Percentiles rank a stretch among this genome's conserved stretches.
These are phyloP conservation scores for Pythium sukuiense DNA, from an alignment of 352 stramenopile genomes.

Conservation along the genomic window DNA sequence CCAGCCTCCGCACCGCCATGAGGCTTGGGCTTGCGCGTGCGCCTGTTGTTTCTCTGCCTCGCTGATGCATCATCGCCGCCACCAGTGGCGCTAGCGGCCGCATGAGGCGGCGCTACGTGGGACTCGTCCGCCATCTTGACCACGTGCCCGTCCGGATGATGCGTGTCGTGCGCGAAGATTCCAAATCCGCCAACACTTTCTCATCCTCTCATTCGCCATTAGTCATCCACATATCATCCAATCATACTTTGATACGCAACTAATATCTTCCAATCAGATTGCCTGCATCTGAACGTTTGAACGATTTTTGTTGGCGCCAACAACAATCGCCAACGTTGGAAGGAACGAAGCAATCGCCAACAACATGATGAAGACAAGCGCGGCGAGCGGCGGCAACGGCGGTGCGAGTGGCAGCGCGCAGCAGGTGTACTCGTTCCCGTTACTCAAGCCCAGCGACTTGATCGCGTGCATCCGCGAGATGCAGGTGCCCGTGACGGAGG, in stretches of 20 bases:
- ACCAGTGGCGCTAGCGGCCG: not conserved
- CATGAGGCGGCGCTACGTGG: not conserved
- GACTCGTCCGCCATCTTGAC: slow-evolving; percentile 15
- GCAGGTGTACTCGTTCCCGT: slow-evolving; percentile 86
- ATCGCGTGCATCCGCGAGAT: slow-evolving; percentile 91
- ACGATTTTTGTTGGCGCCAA: slow-evolving; percentile 12
- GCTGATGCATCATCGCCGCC: not conserved
- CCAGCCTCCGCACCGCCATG: not conserved
- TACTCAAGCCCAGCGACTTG: slow-evolving; percentile 94
- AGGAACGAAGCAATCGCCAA: not conserved
- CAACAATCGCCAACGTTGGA: not conserved
- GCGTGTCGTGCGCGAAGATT: not conserved
- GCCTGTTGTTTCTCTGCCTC: not conserved
- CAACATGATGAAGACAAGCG: slow-evolving; percentile 6
- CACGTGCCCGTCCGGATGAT: not conserved
- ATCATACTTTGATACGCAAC: not conserved
- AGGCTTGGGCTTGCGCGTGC: slow-evolving; percentile 3
- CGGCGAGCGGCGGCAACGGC: slow-evolving; percentile 2
- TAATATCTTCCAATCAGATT: slow-evolving; percentile 9
- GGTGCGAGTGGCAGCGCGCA: slow-evolving; percentile 8
- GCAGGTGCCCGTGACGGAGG: slow-evolving; percentile 86
- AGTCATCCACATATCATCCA: not conserved
- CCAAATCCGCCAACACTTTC: not conserved
- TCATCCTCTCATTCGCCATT: not conserved
- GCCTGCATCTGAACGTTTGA: slow-evolving; percentile 12